A percentile compares a stretch with the other conserved stretches of the same genome.
These are phyloP conservation scores for Trichoderma sp. DNA, from an alignment of 2,329 filamentous ascomycete genomes.

Conservation along the genomic window DNA sequence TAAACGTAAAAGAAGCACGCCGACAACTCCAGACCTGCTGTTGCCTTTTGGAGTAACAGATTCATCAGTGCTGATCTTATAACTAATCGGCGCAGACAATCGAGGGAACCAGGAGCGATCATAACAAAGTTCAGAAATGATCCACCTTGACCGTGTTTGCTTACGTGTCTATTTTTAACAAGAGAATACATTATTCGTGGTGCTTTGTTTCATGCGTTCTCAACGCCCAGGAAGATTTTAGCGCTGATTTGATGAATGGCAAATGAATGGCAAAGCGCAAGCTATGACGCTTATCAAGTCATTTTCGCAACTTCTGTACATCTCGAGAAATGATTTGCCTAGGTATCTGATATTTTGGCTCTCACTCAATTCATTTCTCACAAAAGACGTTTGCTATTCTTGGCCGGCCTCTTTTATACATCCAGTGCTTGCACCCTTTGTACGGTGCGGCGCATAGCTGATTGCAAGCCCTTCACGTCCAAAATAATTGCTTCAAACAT, in stretches of 20 bases:
- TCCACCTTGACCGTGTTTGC: no score
- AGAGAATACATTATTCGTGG: neutral
- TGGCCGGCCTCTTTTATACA: neutral
- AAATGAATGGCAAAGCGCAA: neutral
- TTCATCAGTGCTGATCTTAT: neutral
- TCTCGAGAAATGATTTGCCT: neutral
- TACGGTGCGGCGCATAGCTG: neutral
- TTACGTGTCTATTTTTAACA: neutral
- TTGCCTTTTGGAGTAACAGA: neutral
- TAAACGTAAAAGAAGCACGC: no score
- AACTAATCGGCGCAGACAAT: neutral
- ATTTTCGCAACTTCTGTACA: neutral
- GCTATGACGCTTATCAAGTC: neutral
- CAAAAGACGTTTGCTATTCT: neutral
- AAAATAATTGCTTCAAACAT: no score
- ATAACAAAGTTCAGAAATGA: neutral
- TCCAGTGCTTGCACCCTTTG: neutral
- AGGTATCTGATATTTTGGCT: neutral
- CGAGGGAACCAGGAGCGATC: neutral
- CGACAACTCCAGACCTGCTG: no score
- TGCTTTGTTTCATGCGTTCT: neutral
- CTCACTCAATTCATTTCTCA: neutral
- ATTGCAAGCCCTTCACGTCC: neutral
- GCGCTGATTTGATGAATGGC: neutral
- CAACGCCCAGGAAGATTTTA: neutral